phyloP scores from a whole-genome alignment of 139 green algal species.

The Parachlorella kessleri region DNA sequence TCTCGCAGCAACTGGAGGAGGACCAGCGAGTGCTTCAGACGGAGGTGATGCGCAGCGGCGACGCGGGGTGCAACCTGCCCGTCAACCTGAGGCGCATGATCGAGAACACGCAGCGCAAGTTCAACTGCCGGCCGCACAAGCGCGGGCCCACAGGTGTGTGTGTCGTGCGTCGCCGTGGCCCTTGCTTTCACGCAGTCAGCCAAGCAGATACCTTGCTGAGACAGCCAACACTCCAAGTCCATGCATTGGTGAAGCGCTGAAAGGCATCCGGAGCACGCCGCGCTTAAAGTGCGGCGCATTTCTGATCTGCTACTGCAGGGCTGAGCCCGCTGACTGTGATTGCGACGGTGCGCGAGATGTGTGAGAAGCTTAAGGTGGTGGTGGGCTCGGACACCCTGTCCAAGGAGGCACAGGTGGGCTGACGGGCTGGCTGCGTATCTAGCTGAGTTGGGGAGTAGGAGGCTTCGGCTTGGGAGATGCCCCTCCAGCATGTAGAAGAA shows the following conservation, averaged over 20 bases:
- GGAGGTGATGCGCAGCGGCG: slow-evolving; percentile 82
- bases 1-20: slow-evolving; percentile 36
- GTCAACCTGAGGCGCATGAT: slow-evolving; percentile 94
- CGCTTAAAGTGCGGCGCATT: too few relatives aligned
- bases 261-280: too few relatives aligned
- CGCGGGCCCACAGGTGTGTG: slow-evolving; percentile 34
- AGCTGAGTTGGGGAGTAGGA: too few relatives aligned
- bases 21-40: slow-evolving; percentile 81
- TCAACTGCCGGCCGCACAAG: slow-evolving; percentile 49
- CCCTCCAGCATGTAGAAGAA: too few relatives aligned
- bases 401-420: slow-evolving; percentile 66
- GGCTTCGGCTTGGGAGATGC: too few relatives aligned
- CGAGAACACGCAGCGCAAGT: slow-evolving; percentile 90
- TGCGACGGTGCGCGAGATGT: slow-evolving; percentile 65
- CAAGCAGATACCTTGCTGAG: too few relatives aligned
- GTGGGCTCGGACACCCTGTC: slow-evolving; percentile 81
- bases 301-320: too few relatives aligned
- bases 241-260: too few relatives aligned
- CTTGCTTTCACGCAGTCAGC: too few relatives aligned
- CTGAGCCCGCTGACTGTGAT: slow-evolving; percentile 70
- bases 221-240: too few relatives aligned
- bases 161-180: too few relatives aligned
- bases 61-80: slow-evolving; percentile 84
- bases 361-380: slow-evolving; percentile 79
- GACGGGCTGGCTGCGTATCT: too few relatives aligned